Evolutionary conservation across 108 stramenopile species (phyloP).

Genomic region (Stephanodiscus triporus): DNA sequence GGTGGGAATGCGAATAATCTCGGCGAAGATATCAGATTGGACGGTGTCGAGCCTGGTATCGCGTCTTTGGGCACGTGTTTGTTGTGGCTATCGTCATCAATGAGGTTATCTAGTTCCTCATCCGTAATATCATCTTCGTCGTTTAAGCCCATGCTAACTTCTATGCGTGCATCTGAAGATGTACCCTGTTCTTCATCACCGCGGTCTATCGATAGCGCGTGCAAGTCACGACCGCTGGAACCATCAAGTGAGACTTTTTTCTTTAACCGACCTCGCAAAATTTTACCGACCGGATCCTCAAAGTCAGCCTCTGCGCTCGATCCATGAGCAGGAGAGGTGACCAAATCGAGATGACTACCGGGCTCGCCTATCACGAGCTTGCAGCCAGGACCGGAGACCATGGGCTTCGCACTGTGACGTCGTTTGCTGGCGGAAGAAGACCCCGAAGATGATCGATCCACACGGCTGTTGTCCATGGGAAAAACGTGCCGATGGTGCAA

Average conservation of each 20-base stretch:
- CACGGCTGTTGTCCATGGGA: not conserved
- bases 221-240: slow-evolving; percentile 21
- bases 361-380: not conserved
- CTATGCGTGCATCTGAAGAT: not conserved
- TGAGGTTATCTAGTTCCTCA: slow-evolving; percentile 22
- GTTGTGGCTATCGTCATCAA: slow-evolving; percentile 52
- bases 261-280: not conserved
- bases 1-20: slow-evolving; percentile 22
- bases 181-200: slow-evolving; percentile 24
- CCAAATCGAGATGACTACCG: not conserved
- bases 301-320: not conserved
- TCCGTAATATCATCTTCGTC: slow-evolving; percentile 16
- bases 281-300: not conserved
- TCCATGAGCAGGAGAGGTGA: not conserved
- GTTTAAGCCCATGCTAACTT: slow-evolving; percentile 1
- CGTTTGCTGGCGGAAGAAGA: slow-evolving; percentile 11
- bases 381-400: not conserved
- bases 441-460: not conserved
- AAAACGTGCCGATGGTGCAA: slow-evolving; percentile 15
- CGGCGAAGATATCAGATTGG: not conserved
- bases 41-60: not conserved
- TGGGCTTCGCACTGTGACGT: slow-evolving; percentile 1
- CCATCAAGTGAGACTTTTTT: not conserved
- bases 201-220: slow-evolving; percentile 23
- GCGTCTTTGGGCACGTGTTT: slow-evolving; percentile 27